phyloP scores from a whole-genome alignment of 306 rosid species.

The Medicago lupulina region DNA sequence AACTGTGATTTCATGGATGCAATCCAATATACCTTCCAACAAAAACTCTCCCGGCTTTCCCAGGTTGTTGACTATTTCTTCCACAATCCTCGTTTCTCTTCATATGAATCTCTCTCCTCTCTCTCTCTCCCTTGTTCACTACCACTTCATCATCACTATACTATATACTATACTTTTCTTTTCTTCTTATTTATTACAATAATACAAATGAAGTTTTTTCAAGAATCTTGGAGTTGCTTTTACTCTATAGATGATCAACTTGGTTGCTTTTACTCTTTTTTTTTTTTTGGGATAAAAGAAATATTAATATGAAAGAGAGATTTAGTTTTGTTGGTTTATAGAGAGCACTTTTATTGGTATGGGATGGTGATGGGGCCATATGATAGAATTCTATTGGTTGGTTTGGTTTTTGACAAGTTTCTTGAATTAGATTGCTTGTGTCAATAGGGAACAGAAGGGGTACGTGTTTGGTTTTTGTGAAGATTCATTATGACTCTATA shows the following conservation, averaged over 20 bases:
- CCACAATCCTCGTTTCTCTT: slow-evolving; percentile 52
- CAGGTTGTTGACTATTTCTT: slow-evolving; percentile 79
- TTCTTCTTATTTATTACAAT: background rate
- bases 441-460: slow-evolving; percentile 15
- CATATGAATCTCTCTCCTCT: slow-evolving; percentile 45
- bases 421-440: slow-evolving; percentile 45
- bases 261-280: slow-evolving; percentile 44
- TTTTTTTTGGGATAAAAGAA: background rate
- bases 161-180: background rate
- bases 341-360: slow-evolving; percentile 53
- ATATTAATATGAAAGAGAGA: slow-evolving; percentile 4
- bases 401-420: slow-evolving; percentile 16
- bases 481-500: background rate
- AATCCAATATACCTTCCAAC: slow-evolving; percentile 82
- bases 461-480: slow-evolving; percentile 32
- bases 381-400: slow-evolving; percentile 15
- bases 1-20: slow-evolving; percentile 92
- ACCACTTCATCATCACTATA: slow-evolving; percentile 9
- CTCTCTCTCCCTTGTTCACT: slow-evolving; percentile 22
- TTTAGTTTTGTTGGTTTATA: slow-evolving; percentile 42
- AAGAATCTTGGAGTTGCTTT: slow-evolving; percentile 60
- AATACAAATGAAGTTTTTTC: background rate
- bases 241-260: slow-evolving; percentile 51
- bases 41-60: slow-evolving; percentile 89
- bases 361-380: slow-evolving; percentile 45